Evolutionary conservation across 163 green algal species (phyloP).

Genomic region (Volvox carteri): DNA sequence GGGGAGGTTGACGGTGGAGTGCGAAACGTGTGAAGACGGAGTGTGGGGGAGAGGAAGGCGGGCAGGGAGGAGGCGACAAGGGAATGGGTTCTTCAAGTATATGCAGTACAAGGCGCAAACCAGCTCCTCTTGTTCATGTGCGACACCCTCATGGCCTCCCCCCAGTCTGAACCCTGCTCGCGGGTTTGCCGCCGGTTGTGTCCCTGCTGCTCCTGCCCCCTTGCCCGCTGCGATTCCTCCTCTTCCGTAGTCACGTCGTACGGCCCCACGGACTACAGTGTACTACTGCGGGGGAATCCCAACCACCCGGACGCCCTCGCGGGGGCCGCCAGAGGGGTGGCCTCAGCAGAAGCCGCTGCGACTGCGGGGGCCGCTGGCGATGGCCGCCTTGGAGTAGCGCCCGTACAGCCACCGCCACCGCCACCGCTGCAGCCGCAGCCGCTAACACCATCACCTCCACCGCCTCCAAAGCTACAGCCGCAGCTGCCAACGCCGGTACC

Average conservation of each 20-base stretch:
- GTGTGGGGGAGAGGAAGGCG: not conserved
- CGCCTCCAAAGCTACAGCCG: not conserved
- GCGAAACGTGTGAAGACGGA: not conserved
- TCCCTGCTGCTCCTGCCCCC: too few relatives aligned
- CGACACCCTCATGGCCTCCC: too few relatives aligned
- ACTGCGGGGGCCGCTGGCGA: not conserved
- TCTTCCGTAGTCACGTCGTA: not conserved
- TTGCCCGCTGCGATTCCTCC: not conserved
- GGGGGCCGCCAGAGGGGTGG: not conserved
- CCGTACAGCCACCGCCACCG: not conserved
- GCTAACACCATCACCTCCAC: too few relatives aligned
- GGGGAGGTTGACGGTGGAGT: not conserved
- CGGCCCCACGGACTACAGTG: constrained; percentile 28
- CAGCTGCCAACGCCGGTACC: not conserved
- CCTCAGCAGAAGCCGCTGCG: not conserved
- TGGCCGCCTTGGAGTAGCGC: not conserved
- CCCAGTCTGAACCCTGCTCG: too few relatives aligned
- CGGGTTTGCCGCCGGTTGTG: too few relatives aligned
- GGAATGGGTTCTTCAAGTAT: too few relatives aligned
- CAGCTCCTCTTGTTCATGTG: too few relatives aligned
- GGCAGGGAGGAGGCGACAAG: not conserved
- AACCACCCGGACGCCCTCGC: not conserved
- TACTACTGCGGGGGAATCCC: constrained; percentile 3
- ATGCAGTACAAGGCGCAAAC: too few relatives aligned
- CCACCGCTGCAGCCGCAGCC: not conserved